Conservation (phyloP, 805 yeast species). For the Wickerhamomyces chambardii region DNA sequence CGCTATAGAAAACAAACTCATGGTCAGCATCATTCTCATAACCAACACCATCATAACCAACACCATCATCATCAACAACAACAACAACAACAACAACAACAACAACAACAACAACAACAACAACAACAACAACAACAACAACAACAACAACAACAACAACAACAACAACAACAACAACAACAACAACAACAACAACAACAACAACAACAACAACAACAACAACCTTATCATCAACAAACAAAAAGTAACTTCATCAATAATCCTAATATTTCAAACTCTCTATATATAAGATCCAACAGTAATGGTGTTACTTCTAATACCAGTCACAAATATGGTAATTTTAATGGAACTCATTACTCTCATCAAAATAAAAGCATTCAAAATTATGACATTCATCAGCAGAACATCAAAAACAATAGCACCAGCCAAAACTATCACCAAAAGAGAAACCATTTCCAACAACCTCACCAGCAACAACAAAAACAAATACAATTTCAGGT, state of each 20-base stretch:
- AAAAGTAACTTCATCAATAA: neutral
- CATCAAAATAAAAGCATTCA: too few relatives aligned
- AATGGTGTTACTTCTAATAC: too few relatives aligned
- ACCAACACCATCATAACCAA: neutral
- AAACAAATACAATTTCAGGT: neutral
- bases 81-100: neutral
- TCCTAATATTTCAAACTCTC: too few relatives aligned
- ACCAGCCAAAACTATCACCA: too few relatives aligned
- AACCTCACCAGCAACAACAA: too few relatives aligned
- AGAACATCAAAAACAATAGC: too few relatives aligned
- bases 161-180: neutral
- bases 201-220: neutral
- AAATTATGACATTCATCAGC: too few relatives aligned
- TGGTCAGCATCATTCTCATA: neutral
- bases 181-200: neutral
- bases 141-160: neutral
- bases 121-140: slow-evolving; percentile 1
- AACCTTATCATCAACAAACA: neutral
- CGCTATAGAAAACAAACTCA: slow-evolving; percentile 1
- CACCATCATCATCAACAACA: neutral
- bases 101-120: neutral
- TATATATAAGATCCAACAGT: too few relatives aligned
- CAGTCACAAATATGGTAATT: too few relatives aligned
- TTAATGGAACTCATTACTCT: too few relatives aligned
- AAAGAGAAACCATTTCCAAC: neutral